Evolutionary conservation across 2,329 filamentous ascomycete genomes (phyloP), one percentile per base, ranked within the genome.

Genomic region (Pseudovirgaria hyperparasitica): DNA sequence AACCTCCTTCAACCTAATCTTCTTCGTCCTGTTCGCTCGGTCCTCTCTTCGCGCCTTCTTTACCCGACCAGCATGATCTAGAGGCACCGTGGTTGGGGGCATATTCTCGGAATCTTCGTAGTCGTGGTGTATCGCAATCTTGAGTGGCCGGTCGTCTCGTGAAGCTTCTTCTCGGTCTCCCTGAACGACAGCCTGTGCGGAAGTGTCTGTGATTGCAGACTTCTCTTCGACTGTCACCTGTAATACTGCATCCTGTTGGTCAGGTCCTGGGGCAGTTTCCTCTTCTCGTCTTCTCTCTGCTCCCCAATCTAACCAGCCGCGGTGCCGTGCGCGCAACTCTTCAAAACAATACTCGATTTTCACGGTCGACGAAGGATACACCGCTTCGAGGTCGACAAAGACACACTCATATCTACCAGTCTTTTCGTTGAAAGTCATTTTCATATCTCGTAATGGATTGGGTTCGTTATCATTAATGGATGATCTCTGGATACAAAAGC

Each of bases 301-400:
- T 39, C 42, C 45, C 69, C 70, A 74, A 36, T 72, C 59, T 33
- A 69, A 51, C 67, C 69, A 75, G 1, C 87, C 87, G 30, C 81
- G 70, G 38, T 72, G 72, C 22, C 67, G 67, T 16, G 87, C 87
- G 57, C 85, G 74, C 13, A 98, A 59, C 55, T 98, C 90, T 49
- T 98, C 90, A 46, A 96, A 92, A 45, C 82, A 87, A 35, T 81
- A 67, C 53, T 94, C 87, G 17, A 73, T 73, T 3, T 71, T 72
- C 29, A 49, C 46, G 2, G 73, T 67, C 33, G 80, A 69, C 20
- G 77, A 76, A 6, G 85, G 86, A 45, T 96, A 96, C 18, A 96
- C 68, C 17, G 76, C 73, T 49, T 85, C 75, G 27, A 96, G 64
- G 45, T 92, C 76, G 48, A 92, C 85, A 57, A 82, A 87, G 16